phyloP scores from a whole-genome alignment of 164 flowering plant species.

The Houttuynia cordata region DNA sequence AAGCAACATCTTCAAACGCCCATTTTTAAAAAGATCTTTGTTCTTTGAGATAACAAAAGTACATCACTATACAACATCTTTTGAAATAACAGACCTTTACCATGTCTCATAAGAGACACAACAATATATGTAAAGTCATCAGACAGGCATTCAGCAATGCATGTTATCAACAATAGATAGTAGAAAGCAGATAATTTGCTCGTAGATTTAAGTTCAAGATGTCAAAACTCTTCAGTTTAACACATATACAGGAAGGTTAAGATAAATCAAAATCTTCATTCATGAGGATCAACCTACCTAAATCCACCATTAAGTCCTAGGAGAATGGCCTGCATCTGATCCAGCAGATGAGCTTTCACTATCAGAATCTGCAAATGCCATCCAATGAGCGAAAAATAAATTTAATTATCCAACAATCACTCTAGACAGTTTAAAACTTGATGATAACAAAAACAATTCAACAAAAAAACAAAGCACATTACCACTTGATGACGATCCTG shows the following conservation, averaged over 20 bases:
- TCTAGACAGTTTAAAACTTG: not conserved
- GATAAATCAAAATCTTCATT: not conserved
- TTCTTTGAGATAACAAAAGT: too few relatives aligned
- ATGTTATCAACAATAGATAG: not conserved
- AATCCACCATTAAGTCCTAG: conserved; percentile 19
- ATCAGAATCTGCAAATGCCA: conserved; percentile 46
- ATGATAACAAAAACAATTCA: not conserved
- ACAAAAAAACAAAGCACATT: conserved; percentile 4
- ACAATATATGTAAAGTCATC: not conserved
- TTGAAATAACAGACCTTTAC: not conserved
- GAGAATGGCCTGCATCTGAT: conserved; percentile 45
- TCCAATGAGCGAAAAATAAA: not conserved
- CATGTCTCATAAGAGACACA: not conserved
- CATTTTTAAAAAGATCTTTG: too few relatives aligned
- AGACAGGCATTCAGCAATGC: not conserved
- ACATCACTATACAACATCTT: not conserved
- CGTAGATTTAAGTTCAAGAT: not conserved
- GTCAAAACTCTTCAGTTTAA: not conserved
- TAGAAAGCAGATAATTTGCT: not conserved
- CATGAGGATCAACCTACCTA: conserved; percentile 15
- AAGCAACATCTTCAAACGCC: too few relatives aligned
- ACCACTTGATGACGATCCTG: conserved; percentile 92
- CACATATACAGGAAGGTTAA: not conserved
- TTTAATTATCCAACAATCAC: not conserved
- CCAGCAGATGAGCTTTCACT: conserved; percentile 68